A percentile compares a stretch with the other conserved stretches of the same genome.
Conservation (phyloP, 2,329 filamentous ascomycete genomes). For the Catunica adiposa region DNA sequence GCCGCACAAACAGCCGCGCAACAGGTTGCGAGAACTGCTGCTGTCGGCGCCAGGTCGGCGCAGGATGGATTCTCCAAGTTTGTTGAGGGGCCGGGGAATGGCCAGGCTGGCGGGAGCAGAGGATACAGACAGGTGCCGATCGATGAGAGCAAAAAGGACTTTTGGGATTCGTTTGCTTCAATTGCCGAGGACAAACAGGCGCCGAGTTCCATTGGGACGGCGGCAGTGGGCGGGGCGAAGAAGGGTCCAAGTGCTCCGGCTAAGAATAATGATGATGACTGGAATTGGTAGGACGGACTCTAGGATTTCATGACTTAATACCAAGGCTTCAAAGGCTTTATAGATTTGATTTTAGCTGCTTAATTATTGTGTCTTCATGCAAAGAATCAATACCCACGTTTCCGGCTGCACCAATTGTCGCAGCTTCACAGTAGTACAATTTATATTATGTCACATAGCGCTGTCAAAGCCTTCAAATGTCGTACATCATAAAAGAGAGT, state of each 20-base stretch:
- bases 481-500: conserved; percentile 13
- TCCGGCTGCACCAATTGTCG: too few relatives aligned
- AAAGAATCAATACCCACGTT: too few relatives aligned
- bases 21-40: conserved; percentile 49
- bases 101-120: conserved; percentile 9
- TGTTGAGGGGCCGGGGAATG: conserved; percentile 50
- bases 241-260: not conserved
- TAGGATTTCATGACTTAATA: too few relatives aligned
- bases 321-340: too few relatives aligned
- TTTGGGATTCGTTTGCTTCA: conserved; percentile 82
- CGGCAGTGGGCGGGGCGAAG: conserved; percentile 29
- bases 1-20: conserved; percentile 40
- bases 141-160: conserved; percentile 57
- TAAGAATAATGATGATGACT: conserved; percentile 30
- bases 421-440: too few relatives aligned
- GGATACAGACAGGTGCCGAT: conserved; percentile 26
- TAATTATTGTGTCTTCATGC: too few relatives aligned
- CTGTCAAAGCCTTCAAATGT: not conserved
- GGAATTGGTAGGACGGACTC: conserved; percentile 42
- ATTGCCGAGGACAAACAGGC: conserved; percentile 40
- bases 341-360: too few relatives aligned
- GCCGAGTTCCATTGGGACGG: conserved; percentile 30
- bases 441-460: not conserved
- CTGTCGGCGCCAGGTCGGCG: conserved; percentile 56
- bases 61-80: conserved; percentile 72